Evolutionary conservation across 352 stramenopile genomes (phyloP).

Genomic region (Globisporangium spinosum): DNA sequence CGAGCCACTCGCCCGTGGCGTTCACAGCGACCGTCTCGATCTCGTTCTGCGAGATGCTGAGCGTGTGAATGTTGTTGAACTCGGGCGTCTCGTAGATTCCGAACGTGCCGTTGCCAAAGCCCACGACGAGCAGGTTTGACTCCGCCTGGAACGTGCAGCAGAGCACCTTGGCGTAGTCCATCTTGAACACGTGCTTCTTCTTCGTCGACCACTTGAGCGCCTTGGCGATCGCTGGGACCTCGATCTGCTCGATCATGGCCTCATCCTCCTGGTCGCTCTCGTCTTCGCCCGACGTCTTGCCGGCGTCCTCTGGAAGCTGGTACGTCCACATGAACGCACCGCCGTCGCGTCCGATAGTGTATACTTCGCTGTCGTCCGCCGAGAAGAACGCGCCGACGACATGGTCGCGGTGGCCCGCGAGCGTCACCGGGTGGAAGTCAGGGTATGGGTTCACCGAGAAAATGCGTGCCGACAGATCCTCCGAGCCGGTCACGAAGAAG

Average conservation of each 20-base stretch:
- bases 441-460: constrained; percentile 74
- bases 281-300: constrained; percentile 27
- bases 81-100: constrained; percentile 96
- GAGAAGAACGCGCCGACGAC: constrained; percentile 88
- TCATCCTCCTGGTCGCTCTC: constrained; percentile 34
- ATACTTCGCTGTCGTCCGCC: constrained; percentile 71
- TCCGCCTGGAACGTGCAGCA: constrained; percentile 89
- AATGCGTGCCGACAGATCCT: constrained; percentile 86
- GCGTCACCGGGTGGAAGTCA: constrained; percentile 80
- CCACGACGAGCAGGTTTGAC: constrained; percentile 90
- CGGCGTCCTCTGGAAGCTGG: constrained; percentile 37
- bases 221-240: constrained; percentile 59
- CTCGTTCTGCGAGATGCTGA: constrained; percentile 88
- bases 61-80: constrained; percentile 96
- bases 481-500: constrained; percentile 87
- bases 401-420: constrained; percentile 86
- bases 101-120: constrained; percentile 97
- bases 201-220: constrained; percentile 84
- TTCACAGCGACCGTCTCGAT: constrained; percentile 95
- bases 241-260: constrained; percentile 23
- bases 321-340: constrained; percentile 87
- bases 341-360: constrained; percentile 86
- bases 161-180: constrained; percentile 87
- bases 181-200: constrained; percentile 87
- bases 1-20: constrained; percentile 96